These are phyloP conservation scores for Pseudonectria foliicola DNA, from an alignment of 2,329 filamentous ascomycete genomes.

Conservation along the genomic window DNA sequence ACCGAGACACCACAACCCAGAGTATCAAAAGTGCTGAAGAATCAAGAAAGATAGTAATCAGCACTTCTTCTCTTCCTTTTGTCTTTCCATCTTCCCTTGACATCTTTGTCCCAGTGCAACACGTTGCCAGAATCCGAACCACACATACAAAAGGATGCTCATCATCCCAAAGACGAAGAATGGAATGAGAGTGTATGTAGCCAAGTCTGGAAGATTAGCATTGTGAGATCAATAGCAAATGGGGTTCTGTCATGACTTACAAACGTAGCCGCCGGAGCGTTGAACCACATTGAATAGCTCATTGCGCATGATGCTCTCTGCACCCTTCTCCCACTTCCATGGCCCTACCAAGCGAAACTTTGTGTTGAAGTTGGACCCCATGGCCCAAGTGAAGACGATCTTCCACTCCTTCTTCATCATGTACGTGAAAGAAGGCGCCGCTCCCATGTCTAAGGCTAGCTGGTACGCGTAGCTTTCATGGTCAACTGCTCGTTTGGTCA, in stretches of 20 bases:
- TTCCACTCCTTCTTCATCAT: slow-evolving; percentile 30
- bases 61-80: not conserved
- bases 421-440: slow-evolving; percentile 31
- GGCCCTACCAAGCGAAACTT: slow-evolving; percentile 42
- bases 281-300: slow-evolving; percentile 35
- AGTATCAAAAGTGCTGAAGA: no score
- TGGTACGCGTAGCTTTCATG: slow-evolving; percentile 45
- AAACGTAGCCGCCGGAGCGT: slow-evolving; percentile 29
- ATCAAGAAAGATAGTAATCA: no score
- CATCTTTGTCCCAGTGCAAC: no score
- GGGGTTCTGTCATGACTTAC: slow-evolving; percentile 20
- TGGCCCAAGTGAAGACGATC: slow-evolving; percentile 37
- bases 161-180: slow-evolving; percentile 29
- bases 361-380: slow-evolving; percentile 41
- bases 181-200: slow-evolving; percentile 30
- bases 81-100: not conserved
- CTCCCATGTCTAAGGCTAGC: slow-evolving; percentile 39
- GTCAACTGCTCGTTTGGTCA: slow-evolving; percentile 36
- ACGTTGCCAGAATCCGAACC: slow-evolving; percentile 5
- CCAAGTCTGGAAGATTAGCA: slow-evolving; percentile 22
- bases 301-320: slow-evolving; percentile 30
- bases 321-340: slow-evolving; percentile 32
- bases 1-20: no score
- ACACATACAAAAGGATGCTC: slow-evolving; percentile 22
- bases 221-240: slow-evolving; percentile 5